Base-by-base conservation (phyloP, 805 yeast genomes). In the Sugiyamaella lignohabitans region DNA sequence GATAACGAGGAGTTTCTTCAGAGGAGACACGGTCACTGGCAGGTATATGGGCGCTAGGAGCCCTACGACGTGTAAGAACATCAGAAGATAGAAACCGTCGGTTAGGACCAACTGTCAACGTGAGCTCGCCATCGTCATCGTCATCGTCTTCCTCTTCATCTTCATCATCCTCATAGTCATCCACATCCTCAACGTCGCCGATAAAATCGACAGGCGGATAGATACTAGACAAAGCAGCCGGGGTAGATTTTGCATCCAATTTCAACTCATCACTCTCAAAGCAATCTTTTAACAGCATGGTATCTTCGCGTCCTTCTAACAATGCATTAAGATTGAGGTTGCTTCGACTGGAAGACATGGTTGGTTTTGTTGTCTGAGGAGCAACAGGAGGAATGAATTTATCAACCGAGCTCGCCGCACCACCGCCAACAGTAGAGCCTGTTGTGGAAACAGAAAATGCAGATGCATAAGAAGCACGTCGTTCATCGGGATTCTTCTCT, bases 71-170 rank as follows among this genome's bases (percentile, higher is more conserved):
- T n/a, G n/a, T n/a, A n/a, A n/a, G n/a, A n/a, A n/a, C n/a, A n/a
- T n/a, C n/a, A n/a, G n/a, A 14, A 16, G 38, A 40, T n/a, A 30
- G 30, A 30, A 27, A 11, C 36, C 23, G 32, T 37, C 42, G 17
- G 45, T 38, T 8, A 3, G 58, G 59, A 6, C 57, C 58, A 40
- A 55, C 39, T 4, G 53, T 55, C 20, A 56, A 46, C 2, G 59
- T 55, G 45, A 56, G 24, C 39, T 56, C 60, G 18, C 60, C 58
- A 27, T 46, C 47, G 27, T 51, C 52, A 22, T 46, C 53, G 16
- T 47, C 52, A 17, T 48, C 47, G 18, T 53, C 56, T 4, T 43
- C 48, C 16, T 46, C 50, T 16, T 48, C 54, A 29, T 45, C 53
- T n/a, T 45, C 52, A 32, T 47, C 57, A 20, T 48, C 57, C 5